A percentile compares a stretch with the other conserved stretches of the same genome.
These are phyloP conservation scores for Fomitopsis serialis DNA, from an alignment of 768 basidiomycete species.

Conservation along the genomic window DNA sequence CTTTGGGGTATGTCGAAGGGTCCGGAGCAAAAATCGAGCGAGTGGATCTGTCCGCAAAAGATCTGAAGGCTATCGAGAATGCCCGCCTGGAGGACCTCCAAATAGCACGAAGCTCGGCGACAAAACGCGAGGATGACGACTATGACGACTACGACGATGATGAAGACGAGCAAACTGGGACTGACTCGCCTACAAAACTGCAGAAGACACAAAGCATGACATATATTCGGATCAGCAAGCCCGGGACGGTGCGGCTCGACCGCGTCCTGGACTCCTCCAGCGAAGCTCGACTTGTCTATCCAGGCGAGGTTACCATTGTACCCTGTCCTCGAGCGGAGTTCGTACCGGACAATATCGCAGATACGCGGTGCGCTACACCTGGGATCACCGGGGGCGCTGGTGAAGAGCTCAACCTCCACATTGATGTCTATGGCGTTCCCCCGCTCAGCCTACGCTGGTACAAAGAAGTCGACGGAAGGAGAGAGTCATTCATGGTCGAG, in stretches of 20 bases:
- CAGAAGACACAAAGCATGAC: constrained; percentile 72
- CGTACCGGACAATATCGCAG: constrained; percentile 33
- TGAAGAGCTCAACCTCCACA: constrained; percentile 51
- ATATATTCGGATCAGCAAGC: constrained; percentile 66
- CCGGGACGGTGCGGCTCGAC: constrained; percentile 72
- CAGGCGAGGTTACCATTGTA: constrained; percentile 63
- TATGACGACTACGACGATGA: constrained; percentile 74
- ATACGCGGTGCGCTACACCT: constrained; percentile 50
- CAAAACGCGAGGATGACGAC: constrained; percentile 35
- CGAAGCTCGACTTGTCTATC: constrained; percentile 65
- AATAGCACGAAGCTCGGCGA: constrained; percentile 32
- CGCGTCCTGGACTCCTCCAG: constrained; percentile 65
- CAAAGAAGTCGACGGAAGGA: constrained; percentile 57
- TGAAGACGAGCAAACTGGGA: constrained; percentile 29
- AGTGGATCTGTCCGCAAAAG: constrained; percentile 53
- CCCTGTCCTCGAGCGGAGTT: constrained; percentile 82
- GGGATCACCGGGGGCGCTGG: constrained; percentile 36
- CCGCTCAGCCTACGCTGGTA: constrained; percentile 77
- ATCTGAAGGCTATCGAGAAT: constrained; percentile 64
- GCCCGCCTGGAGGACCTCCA: constrained; percentile 48
- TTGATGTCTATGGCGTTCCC: constrained; percentile 68
- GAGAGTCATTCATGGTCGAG: constrained; percentile 74
- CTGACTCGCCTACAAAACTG: constrained; percentile 26
- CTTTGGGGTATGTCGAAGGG: constrained; percentile 47
- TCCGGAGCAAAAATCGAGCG: constrained; percentile 43